Evolutionary conservation across 306 rosid species (phyloP).

Genomic region (Casuarina equisetifolia): DNA sequence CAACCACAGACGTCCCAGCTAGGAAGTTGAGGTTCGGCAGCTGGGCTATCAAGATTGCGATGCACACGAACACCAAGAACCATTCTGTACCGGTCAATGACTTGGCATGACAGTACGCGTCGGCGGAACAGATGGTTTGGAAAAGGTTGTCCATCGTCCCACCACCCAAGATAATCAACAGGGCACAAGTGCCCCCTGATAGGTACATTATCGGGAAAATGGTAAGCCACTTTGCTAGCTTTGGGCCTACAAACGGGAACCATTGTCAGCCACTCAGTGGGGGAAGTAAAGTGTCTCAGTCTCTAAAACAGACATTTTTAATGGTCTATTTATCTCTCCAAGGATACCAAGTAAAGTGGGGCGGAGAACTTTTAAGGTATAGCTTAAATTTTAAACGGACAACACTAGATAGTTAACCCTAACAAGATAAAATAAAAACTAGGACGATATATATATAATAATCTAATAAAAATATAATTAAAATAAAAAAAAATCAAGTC

Average conservation of each 20-base stretch:
- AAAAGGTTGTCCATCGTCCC: conserved; percentile 40
- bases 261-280: no score
- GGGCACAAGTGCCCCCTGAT: conserved; percentile 46
- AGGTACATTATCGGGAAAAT: conserved; percentile 51
- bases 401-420: no score
- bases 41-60: conserved; percentile 55
- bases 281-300: no score
- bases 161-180: conserved; percentile 46
- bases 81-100: conserved; percentile 39
- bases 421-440: no score
- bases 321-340: no score
- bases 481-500: no score
- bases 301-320: no score
- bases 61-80: conserved; percentile 51
- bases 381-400: no score
- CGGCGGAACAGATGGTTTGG: conserved; percentile 29
- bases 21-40: conserved; percentile 65
- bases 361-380: no score
- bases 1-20: conserved; percentile 48
- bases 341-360: no score
- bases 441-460: no score
- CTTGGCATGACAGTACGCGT: conserved; percentile 26
- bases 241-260: conserved; percentile 21
- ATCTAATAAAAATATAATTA: no score
- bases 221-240: conserved; percentile 38